Conservation (phyloP, 2,329 filamentous ascomycete species). For the Parafenestella ontariensis region DNA sequence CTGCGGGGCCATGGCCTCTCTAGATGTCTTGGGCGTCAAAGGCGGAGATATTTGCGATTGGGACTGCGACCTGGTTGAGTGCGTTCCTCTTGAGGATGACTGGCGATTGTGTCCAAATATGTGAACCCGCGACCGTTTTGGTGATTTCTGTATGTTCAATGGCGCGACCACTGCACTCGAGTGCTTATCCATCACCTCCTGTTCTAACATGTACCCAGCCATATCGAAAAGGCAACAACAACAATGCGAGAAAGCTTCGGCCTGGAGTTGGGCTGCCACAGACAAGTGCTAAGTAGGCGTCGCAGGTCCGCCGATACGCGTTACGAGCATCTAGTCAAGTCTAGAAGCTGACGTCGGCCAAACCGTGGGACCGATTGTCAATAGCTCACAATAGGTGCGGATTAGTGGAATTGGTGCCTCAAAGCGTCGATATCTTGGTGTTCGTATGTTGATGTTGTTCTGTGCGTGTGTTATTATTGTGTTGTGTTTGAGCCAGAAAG, state of each 20-base stretch:
- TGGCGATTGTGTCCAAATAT: slow-evolving; percentile 37
- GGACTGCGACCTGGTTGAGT: slow-evolving; percentile 40
- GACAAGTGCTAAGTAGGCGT: slow-evolving; percentile 36
- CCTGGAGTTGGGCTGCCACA: slow-evolving; percentile 3
- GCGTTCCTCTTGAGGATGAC: slow-evolving; percentile 40
- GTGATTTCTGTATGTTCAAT: slow-evolving; percentile 48
- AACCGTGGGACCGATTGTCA: slow-evolving; percentile 10
- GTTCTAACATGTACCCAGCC: slow-evolving; percentile 35
- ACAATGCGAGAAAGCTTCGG: neutral
- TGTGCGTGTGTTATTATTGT: slow-evolving; percentile 37
- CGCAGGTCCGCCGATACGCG: slow-evolving; percentile 24
- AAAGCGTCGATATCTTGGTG: neutral
- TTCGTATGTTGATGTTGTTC: slow-evolving; percentile 21
- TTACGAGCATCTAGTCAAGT: slow-evolving; percentile 38
- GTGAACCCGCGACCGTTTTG: slow-evolving; percentile 32
- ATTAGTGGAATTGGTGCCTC: neutral
- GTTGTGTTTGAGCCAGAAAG: slow-evolving; percentile 34
- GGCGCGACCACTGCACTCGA: slow-evolving; percentile 47
- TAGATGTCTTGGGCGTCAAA: slow-evolving; percentile 73
- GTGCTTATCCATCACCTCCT: slow-evolving; percentile 39
- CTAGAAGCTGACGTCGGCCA: slow-evolving; percentile 16
- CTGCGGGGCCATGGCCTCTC: slow-evolving; percentile 63
- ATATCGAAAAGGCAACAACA: slow-evolving; percentile 21
- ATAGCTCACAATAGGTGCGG: neutral
- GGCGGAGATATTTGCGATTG: slow-evolving; percentile 75